Conservation (phyloP, 139 green algal species). For the Tetradesmus lagerheimii region DNA sequence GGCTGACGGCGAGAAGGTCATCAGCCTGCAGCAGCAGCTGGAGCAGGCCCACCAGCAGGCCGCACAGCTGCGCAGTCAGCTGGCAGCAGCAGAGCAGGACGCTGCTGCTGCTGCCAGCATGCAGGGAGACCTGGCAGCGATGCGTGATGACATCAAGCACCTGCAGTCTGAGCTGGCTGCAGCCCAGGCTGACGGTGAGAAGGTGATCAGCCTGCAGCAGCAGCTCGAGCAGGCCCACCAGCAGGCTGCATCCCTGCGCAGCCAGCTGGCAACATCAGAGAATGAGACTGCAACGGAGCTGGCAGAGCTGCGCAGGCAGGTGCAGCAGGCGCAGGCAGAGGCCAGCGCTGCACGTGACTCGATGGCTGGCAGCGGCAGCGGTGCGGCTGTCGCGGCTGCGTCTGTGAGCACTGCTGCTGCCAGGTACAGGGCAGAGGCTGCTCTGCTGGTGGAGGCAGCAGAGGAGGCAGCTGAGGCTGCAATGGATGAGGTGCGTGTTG, state of each 20-base stretch:
- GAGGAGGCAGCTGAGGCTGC: neutral
- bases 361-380: neutral
- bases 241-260: neutral
- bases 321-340: neutral
- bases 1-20: slow-evolving; percentile 3
- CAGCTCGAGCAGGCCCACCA: slow-evolving; percentile 20
- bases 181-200: slow-evolving; percentile 15
- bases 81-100: slow-evolving; percentile 8
- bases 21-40: slow-evolving; percentile 36
- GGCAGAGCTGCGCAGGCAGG: neutral
- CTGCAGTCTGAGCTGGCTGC: slow-evolving; percentile 18
- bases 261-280: slow-evolving; percentile 5
- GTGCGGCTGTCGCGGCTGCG: neutral
- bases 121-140: neutral
- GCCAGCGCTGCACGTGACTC: neutral
- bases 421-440: neutral
- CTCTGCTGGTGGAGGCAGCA: neutral
- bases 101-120: neutral
- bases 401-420: neutral
- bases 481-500: neutral
- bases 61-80: neutral
- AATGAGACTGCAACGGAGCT: slow-evolving; percentile 19
- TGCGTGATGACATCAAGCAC: slow-evolving; percentile 17
- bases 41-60: neutral
- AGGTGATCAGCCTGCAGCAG: slow-evolving; percentile 11